These are phyloP conservation scores for Xylaria nigripes DNA, from an alignment of 495 filamentous ascomycete genomes.

Conservation along the genomic window DNA sequence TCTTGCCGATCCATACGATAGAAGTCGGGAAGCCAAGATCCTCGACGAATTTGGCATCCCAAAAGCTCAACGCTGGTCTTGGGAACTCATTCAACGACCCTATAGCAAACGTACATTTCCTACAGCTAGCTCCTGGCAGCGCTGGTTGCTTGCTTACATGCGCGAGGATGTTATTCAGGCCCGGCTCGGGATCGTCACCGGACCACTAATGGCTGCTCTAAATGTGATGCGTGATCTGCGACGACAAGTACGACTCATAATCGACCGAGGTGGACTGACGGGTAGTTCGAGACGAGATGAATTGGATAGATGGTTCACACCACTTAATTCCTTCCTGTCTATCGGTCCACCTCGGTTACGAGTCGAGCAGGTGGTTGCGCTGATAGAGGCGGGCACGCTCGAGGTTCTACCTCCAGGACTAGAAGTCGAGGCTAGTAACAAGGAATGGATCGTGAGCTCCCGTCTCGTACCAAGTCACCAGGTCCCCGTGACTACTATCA, in stretches of 20 bases:
- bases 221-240: constrained; percentile 20
- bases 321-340: constrained; percentile 9
- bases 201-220: constrained; percentile 14
- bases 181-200: constrained; percentile 12
- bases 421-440: constrained; percentile 8
- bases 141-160: constrained; percentile 11
- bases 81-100: background rate
- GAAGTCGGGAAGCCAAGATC: constrained; percentile 1
- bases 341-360: constrained; percentile 12
- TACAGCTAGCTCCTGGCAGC: too few relatives aligned
- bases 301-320: constrained; percentile 12
- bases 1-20: constrained; percentile 8
- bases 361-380: constrained; percentile 9
- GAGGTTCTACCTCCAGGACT: constrained; percentile 13
- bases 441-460: constrained; percentile 12
- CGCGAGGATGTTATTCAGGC: constrained; percentile 3
- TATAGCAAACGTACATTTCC: background rate
- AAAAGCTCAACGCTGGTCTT: constrained; percentile 8
- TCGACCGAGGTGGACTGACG: constrained; percentile 8
- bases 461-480: constrained; percentile 2
- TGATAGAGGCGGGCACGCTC: constrained; percentile 17
- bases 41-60: constrained; percentile 9
- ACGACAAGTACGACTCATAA: constrained; percentile 11
- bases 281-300: constrained; percentile 7
- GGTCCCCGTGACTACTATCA: constrained; percentile 6